phyloP scores from a whole-genome alignment of 192 early-diverging fungal genomes.

The Tieghemiomyces parasiticus region DNA sequence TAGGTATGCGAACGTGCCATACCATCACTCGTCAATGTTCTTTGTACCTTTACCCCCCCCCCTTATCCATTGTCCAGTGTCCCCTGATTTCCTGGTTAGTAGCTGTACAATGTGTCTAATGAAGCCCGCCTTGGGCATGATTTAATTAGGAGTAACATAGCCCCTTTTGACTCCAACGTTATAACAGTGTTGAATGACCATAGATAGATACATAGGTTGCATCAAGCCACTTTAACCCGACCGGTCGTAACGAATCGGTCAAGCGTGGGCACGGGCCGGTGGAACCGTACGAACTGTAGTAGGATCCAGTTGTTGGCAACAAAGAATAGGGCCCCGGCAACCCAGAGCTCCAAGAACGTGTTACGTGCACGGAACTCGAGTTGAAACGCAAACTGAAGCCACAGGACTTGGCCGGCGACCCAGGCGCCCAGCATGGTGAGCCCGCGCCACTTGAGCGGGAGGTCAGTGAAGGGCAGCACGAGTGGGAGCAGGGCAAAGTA shows the following conservation, averaged over 20 bases:
- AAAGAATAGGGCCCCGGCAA: slow-evolving; percentile 58
- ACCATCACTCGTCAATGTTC: too few relatives aligned
- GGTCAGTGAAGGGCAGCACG: slow-evolving; percentile 48
- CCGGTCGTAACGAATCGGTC: background rate
- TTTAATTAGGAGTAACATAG: too few relatives aligned
- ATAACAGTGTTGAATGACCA: too few relatives aligned
- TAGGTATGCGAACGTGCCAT: too few relatives aligned
- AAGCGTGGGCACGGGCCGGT: background rate
- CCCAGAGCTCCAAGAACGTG: slow-evolving; percentile 62
- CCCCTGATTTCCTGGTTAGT: too few relatives aligned
- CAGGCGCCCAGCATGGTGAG: slow-evolving; percentile 42
- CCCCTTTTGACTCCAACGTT: too few relatives aligned
- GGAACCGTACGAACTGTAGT: slow-evolving; percentile 19
- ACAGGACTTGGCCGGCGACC: slow-evolving; percentile 66
- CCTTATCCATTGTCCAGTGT: too few relatives aligned
- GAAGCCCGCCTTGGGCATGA: too few relatives aligned
- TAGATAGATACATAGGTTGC: too few relatives aligned
- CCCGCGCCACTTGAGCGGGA: slow-evolving; percentile 31
- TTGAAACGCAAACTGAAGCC: slow-evolving; percentile 71
- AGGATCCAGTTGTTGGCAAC: slow-evolving; percentile 57
- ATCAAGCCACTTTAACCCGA: background rate
- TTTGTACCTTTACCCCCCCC: too few relatives aligned
- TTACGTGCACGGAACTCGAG: slow-evolving; percentile 80
- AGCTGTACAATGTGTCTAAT: too few relatives aligned
- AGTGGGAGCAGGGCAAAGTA: slow-evolving; percentile 86